These are phyloP conservation scores for Metschnikowia noctiluminum DNA, from an alignment of 805 yeast species.

Conservation along the genomic window DNA sequence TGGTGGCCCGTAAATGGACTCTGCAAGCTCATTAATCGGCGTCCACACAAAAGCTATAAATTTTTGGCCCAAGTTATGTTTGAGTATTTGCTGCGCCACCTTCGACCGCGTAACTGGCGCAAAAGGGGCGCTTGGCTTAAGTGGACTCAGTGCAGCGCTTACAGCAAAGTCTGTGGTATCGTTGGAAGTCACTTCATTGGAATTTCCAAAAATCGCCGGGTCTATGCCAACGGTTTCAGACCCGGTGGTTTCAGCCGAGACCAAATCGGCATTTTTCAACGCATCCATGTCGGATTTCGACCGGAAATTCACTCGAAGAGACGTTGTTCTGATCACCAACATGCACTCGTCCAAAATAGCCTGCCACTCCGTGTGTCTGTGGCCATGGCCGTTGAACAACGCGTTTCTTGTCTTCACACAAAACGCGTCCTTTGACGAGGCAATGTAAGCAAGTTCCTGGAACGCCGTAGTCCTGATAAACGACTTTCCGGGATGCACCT, in stretches of 20 bases:
- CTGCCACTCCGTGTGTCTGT: slow-evolving; percentile 50
- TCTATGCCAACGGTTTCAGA: not conserved
- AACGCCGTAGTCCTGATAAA: slow-evolving; percentile 58
- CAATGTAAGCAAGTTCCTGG: slow-evolving; percentile 68
- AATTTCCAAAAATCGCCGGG: slow-evolving; percentile 35
- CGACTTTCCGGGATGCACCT: slow-evolving; percentile 36
- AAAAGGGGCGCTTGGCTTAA: slow-evolving; percentile 3
- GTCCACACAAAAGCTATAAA: not conserved
- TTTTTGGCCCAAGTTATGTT: not conserved
- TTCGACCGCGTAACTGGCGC: not conserved
- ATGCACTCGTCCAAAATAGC: slow-evolving; percentile 59
- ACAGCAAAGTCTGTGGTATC: slow-evolving; percentile 13
- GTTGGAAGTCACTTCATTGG: slow-evolving; percentile 15
- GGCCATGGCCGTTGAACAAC: slow-evolving; percentile 48
- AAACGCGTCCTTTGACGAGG: slow-evolving; percentile 42
- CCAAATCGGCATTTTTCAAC: slow-evolving; percentile 19
- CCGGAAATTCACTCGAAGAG: slow-evolving; percentile 39
- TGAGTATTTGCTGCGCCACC: not conserved
- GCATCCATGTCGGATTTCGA: slow-evolving; percentile 29
- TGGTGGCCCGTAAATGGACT: slow-evolving; percentile 1
- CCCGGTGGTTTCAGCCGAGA: slow-evolving; percentile 9
- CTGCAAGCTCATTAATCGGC: not conserved
- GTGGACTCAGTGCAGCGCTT: slow-evolving; percentile 15
- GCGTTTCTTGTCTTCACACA: slow-evolving; percentile 46
- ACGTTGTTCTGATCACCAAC: slow-evolving; percentile 48